A percentile compares a stretch with the other conserved stretches of the same genome.
These are phyloP conservation scores for Aspergillus ellipticus DNA, from an alignment of 495 filamentous ascomycete species.

Conservation along the genomic window DNA sequence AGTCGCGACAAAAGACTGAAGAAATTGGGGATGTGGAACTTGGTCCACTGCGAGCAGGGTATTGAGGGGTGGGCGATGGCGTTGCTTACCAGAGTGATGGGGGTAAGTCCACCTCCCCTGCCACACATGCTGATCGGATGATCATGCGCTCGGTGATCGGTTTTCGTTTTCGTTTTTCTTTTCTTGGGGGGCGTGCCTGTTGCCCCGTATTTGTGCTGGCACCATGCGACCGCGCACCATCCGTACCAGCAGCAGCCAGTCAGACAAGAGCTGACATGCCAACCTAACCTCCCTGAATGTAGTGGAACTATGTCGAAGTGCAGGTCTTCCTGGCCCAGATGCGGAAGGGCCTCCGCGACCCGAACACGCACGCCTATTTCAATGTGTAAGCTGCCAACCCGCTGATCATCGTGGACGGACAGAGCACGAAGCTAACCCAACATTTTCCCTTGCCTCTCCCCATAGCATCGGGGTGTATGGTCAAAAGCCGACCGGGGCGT, in stretches of 20 bases:
- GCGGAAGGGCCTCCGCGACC: conserved; percentile 19
- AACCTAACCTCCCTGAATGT: neutral
- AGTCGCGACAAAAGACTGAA: conserved; percentile 59
- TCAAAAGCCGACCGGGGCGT: conserved; percentile 8
- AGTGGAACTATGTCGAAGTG: conserved; percentile 28
- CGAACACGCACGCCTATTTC: conserved; percentile 20
- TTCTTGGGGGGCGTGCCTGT: neutral
- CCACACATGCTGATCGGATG: neutral
- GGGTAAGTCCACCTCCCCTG: conserved; percentile 20
- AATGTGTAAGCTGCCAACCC: conserved; percentile 16
- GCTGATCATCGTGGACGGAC: neutral
- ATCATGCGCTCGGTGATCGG: neutral
- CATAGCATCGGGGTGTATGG: conserved; percentile 18
- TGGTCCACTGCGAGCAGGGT: conserved; percentile 57
- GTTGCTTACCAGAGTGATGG: conserved; percentile 55
- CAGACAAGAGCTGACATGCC: conserved; percentile 1
- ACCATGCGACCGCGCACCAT: neutral
- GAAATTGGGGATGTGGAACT: conserved; percentile 59
- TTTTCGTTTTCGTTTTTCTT: neutral
- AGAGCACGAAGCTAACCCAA: neutral
- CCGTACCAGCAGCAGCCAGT: neutral
- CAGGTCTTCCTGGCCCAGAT: conserved; percentile 22
- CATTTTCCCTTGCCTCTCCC: neutral
- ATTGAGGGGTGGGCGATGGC: conserved; percentile 55
- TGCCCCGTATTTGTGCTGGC: neutral